phyloP scores from a whole-genome alignment of 2,329 filamentous ascomycete species.

The Nothopassalora personata region DNA sequence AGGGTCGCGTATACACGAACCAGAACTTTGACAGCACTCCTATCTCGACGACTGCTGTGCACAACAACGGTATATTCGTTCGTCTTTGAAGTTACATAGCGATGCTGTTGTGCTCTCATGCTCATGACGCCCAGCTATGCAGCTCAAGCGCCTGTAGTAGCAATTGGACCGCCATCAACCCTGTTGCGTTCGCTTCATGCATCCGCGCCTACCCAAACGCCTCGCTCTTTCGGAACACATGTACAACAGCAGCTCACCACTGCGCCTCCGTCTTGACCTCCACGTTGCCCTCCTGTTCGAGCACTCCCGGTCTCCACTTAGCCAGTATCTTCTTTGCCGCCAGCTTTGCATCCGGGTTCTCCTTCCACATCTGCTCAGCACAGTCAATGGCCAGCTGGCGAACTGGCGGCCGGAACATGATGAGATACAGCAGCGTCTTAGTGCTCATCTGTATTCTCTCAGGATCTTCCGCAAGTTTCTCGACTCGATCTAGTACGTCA shows the following conservation, averaged over 20 bases:
- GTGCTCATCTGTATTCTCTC: constrained; percentile 57
- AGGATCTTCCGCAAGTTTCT: constrained; percentile 57
- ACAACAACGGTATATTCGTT: background rate
- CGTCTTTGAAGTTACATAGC: background rate
- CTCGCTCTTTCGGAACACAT: background rate
- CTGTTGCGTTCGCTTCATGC: background rate
- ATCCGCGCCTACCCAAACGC: constrained; percentile 7
- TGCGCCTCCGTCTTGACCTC: constrained; percentile 19
- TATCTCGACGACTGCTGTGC: background rate
- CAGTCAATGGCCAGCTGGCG: constrained; percentile 54
- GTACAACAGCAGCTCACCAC: background rate
- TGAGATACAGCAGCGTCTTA: constrained; percentile 54
- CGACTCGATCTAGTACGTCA: constrained; percentile 66
- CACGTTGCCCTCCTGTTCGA: constrained; percentile 26
- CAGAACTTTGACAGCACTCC: background rate
- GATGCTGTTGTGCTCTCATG: background rate
- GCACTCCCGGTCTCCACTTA: constrained; percentile 50
- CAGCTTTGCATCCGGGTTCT: constrained; percentile 44
- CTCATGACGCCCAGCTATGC: background rate
- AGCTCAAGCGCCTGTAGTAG: background rate
- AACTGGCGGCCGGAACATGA: constrained; percentile 56
- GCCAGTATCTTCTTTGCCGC: constrained; percentile 50
- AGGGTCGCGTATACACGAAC: background rate
- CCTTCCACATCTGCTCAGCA: constrained; percentile 54
- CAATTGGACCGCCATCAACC: background rate